Evolutionary conservation across 2,329 filamentous ascomycete species (phyloP), one percentile per base, ranked within the genome.

Genomic region (Epicoccum sorghinum): DNA sequence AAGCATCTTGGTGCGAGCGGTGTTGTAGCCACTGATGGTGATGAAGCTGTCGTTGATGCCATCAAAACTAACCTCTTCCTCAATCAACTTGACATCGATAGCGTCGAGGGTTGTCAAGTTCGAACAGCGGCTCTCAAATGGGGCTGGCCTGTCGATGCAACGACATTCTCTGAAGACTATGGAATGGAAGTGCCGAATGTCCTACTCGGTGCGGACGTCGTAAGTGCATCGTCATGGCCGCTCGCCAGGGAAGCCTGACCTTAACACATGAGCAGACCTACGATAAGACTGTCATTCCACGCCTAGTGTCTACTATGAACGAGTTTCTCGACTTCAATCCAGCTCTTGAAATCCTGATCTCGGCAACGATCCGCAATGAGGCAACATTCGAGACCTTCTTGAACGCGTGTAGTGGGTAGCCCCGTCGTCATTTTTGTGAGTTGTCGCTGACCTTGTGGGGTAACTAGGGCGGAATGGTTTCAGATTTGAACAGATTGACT

Each of bases 151-250:
- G 70, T 87, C 4, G 72, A 84, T 42, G 83, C 82, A 23, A 82
- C 80, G 4, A 83, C 80, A 0, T 86, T 87, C 70, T 81, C 86
- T 47, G 78, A 81, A 61, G 76, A 82, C 59, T 77, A 77, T 69
- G 77, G 74, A 56, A 78, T 74, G 66, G 73, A 69, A 47, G 73
- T 69, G 51, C 78, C 71, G 46, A 87, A 93, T 69, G 74, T 90
- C 4, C 82, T 93, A 2, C 74, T 93, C 25, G 90, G 89, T 4
- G 89, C 90, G 30, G 90, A 93, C 70, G 83, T 93, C 57, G 80
- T 82, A 71, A 76, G 78, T 55, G 66, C 55, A 47, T 48, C 38
- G 42, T 52, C 52, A 53, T 55, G 38, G 35, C 37, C 44, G 45
- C 39, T 35, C 36, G 46, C 30, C 27, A 45, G 49, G 52, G 51